Percentiles rank a stretch among this genome's conserved stretches.
These are phyloP conservation scores for Metschnikowia noctiluminum DNA, from an alignment of 805 yeast genomes.

Conservation along the genomic window DNA sequence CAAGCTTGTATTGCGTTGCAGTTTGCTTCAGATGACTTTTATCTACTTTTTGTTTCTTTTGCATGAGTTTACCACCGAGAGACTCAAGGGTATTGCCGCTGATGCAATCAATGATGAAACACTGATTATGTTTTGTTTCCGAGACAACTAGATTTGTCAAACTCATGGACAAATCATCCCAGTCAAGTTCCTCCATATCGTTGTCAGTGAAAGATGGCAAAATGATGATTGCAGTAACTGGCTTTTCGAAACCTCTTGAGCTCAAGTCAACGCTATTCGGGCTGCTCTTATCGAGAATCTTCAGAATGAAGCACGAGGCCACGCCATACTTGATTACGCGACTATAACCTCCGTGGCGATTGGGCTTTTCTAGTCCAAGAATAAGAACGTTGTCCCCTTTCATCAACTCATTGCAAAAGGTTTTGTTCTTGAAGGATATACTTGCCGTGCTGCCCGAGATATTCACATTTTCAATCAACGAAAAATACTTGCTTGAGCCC, in stretches of 20 bases:
- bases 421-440: neutral
- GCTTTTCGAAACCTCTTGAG: constrained; percentile 7
- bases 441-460: constrained; percentile 11
- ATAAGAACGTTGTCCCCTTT: constrained; percentile 15
- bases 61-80: neutral
- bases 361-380: constrained; percentile 27
- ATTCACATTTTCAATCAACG: constrained; percentile 13
- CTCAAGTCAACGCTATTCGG: constrained; percentile 5
- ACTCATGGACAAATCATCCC: neutral
- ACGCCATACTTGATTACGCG: constrained; percentile 25
- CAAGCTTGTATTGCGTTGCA: neutral
- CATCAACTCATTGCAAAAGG: neutral
- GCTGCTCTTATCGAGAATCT: constrained; percentile 3
- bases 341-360: constrained; percentile 19
- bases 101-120: neutral
- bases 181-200: neutral
- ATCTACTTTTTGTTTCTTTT: constrained; percentile 1
- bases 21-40: neutral
- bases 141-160: too few species aligned
- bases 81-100: neutral
- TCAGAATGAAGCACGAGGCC: constrained; percentile 13
- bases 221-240: constrained; percentile 12
- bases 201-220: constrained; percentile 2
- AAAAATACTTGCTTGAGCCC: constrained; percentile 30
- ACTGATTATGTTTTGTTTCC: too few species aligned